Base-by-base conservation (phyloP, 768 basidiomycete genomes). In the Auricularia heimuer region DNA sequence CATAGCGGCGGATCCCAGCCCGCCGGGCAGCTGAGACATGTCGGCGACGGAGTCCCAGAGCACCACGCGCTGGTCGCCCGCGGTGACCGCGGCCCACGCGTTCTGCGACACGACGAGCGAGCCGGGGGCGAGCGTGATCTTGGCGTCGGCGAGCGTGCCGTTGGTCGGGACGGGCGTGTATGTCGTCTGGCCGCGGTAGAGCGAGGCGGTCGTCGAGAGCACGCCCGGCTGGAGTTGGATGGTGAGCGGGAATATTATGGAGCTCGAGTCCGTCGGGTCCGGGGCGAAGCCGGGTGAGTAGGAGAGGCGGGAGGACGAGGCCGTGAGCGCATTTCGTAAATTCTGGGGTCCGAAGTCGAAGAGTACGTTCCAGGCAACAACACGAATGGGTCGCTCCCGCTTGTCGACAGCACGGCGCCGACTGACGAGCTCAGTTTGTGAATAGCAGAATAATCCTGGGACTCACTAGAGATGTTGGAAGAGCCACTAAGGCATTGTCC, bases 401-500 rank as follows among this genome's bases (percentile, higher is more conserved):
- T 75, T 29, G 83, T 80, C 21, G 83, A 84, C 65, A 92, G 73
- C 62, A 79, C 84, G 67, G 83, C 83, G 67, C 91, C 91, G 67
- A 93, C 91, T 93, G 65, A 62, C 61, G 63, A 18, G 42, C 35
- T 65, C 72, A 69, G 63, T 68, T 61, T 54, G n/a, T 34, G 51
- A 51, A 21, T 14, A 65, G 37, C 33, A 3, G 24, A 39, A 62
- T 3, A 56, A 51, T 18, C 75, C 39, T 42, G 77, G 39, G 65
- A 86, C 89, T 77, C 70, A 83, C 82, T 72, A 44, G 89, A 87
- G 29, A 81, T 83, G 71, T 92, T 92, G 37, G 88, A 84, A 75
- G 77, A 83, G 65, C 91, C 91, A 74, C 91, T 82, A 65, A 92
- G 76, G 79, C 91, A 92, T 88, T 93, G 90, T 69, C 90, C 90